Percentiles rank a stretch among this genome's conserved stretches.
phyloP scores from a whole-genome alignment of 768 basidiomycete species.

The Fomitopsis serialis region DNA sequence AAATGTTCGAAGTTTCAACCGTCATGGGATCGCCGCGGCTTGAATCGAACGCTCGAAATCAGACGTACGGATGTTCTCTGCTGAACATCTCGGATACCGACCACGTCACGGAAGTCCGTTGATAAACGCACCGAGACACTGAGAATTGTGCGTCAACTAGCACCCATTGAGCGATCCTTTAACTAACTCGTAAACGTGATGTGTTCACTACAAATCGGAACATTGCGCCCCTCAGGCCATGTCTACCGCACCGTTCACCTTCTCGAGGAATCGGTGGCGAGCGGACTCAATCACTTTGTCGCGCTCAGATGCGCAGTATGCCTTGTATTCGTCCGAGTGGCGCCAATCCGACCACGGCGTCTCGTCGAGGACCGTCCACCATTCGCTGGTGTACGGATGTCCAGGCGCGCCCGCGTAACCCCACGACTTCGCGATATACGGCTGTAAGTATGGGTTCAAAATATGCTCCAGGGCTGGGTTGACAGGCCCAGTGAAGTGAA shows the following conservation, averaged over 20 bases:
- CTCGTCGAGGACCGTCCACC: conserved; percentile 39
- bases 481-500: conserved; percentile 56
- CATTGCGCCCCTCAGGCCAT: neutral
- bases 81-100: too few species aligned
- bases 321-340: neutral
- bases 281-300: neutral
- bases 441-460: conserved; percentile 48
- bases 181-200: too few species aligned
- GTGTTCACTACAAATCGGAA: too few species aligned
- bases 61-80: too few species aligned
- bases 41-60: too few species aligned
- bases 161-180: too few species aligned
- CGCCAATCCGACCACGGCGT: conserved; percentile 33
- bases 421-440: conserved; percentile 52
- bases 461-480: conserved; percentile 38
- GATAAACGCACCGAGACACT: too few species aligned
- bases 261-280: neutral
- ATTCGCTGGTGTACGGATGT: conserved; percentile 42
- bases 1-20: too few species aligned
- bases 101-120: too few species aligned
- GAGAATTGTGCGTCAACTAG: too few species aligned
- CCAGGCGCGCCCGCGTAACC: conserved; percentile 48
- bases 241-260: neutral
- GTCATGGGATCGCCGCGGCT: too few species aligned
- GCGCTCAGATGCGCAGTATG: neutral